Evolutionary conservation across 139 green algal species (phyloP), one percentile per base, ranked within the genome.

Genomic region (Haematococcus sp.): DNA sequence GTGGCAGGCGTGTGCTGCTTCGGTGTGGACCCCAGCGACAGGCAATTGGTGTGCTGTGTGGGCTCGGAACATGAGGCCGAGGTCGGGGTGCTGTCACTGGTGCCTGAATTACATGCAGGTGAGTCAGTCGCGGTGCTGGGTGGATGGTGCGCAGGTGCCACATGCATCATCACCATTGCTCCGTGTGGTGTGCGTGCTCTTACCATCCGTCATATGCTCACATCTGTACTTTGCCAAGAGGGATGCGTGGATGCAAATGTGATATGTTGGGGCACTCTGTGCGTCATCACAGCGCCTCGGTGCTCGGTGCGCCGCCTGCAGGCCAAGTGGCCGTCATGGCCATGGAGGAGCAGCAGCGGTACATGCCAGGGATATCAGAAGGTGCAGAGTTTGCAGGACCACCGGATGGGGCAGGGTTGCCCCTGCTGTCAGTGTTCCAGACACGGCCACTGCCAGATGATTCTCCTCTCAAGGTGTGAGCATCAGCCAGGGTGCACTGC

Each of bases 391-490:
- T 61, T n/a, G n/a, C n/a, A 9, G 52, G 52, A 4, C 52, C 52
- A 4, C 11, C 52, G 4, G 52, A 61, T 28, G 52, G 52, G 25
- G 20, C 25, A 3, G 25, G 11, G 58, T n/a, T 4, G 15, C 58
- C 11, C 4, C n/a, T 34, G 19, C 58, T 65, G 58, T 65, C 58
- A 16, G 58, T 65, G 0, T 84, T 80, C 63, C 78, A 78, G 27
- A 71, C 67, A 0, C 43, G 16, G 7, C 52, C 78, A 1, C 73
- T 79, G 44, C 73, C 73, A 4, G 63, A 68, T 1, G 32, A 70
- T 44, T 84, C 78, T 0, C 75, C 64, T 9, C 68, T 84, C 2
- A 60, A 70, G 33, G 68, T 61, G 1, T 43, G 31, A 52, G 27
- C 55, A 67, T 46, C 31, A 40, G 43, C 70, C 40, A 64, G 28